Percentiles rank a stretch among this genome's conserved stretches.
Evolutionary conservation across 306 rosid species (phyloP).

Genomic region (Trifolium repens): DNA sequence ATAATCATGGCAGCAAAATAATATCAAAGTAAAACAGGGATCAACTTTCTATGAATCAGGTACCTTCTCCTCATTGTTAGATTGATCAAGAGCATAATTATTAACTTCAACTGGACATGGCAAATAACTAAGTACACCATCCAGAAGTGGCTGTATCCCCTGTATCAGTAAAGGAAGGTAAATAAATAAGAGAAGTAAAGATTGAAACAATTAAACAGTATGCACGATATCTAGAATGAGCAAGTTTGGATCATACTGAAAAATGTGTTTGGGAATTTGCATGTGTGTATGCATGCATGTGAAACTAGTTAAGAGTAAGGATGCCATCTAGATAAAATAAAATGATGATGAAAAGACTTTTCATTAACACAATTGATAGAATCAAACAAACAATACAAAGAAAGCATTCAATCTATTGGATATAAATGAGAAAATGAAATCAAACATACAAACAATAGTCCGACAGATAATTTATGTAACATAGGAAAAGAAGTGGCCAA

Average conservation of each 20-base stretch:
- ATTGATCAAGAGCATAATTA: slow-evolving; percentile 90
- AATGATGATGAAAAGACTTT: neutral
- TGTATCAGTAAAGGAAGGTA: slow-evolving; percentile 52
- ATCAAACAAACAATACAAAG: slow-evolving; percentile 8
- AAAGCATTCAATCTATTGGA: neutral
- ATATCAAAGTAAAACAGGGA: slow-evolving; percentile 34
- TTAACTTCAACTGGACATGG: slow-evolving; percentile 94
- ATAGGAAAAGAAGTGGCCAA: neutral
- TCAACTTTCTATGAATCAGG: slow-evolving; percentile 23
- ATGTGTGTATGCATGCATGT: neutral
- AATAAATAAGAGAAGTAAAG: slow-evolving; percentile 29
- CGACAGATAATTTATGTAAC: slow-evolving; percentile 20
- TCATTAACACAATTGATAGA: neutral
- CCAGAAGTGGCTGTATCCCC: slow-evolving; percentile 98
- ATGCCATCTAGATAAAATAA: neutral
- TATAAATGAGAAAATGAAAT: slow-evolving; percentile 8
- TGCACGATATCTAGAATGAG: slow-evolving; percentile 28
- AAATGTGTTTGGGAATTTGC: neutral
- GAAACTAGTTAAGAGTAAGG: slow-evolving; percentile 7
- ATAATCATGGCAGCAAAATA: slow-evolving; percentile 24
- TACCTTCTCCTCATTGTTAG: slow-evolving; percentile 91
- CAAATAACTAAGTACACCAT: slow-evolving; percentile 85
- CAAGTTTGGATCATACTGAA: slow-evolving; percentile 22
- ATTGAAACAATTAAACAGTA: slow-evolving; percentile 4
- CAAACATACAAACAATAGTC: slow-evolving; percentile 26